phyloP scores from a whole-genome alignment of 1,139 yeast species.

The Taiozyma sp. region DNA sequence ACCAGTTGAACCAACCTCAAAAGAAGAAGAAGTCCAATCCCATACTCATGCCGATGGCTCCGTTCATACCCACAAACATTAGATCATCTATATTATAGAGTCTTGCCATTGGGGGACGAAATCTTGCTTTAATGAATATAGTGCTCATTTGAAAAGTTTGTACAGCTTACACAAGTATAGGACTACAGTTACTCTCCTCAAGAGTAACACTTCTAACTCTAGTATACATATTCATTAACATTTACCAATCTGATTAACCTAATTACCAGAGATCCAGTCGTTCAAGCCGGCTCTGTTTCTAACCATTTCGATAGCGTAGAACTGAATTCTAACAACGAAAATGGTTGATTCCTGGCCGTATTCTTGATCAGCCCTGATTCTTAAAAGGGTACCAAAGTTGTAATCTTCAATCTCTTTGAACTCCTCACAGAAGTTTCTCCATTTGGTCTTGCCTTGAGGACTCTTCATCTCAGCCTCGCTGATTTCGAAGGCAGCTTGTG shows the following conservation, averaged over 20 bases:
- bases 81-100: neutral
- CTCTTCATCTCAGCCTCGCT: conserved; percentile 82
- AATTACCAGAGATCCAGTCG: conserved; percentile 61
- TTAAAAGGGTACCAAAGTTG: conserved; percentile 90
- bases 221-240: neutral
- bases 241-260: neutral
- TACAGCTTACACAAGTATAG: too few relatives aligned
- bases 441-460: conserved; percentile 71
- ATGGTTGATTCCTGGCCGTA: conserved; percentile 82
- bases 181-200: too few relatives aligned
- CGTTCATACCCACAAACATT: conserved; percentile 23
- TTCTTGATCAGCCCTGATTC: conserved; percentile 64
- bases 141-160: neutral
- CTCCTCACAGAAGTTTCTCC: conserved; percentile 84
- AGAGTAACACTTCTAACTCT: neutral
- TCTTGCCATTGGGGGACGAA: neutral
- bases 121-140: neutral
- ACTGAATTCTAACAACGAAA: conserved; percentile 88
- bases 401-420: conserved; percentile 85
- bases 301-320: conserved; percentile 90
- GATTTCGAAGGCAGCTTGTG: conserved; percentile 50
- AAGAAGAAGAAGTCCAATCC: conserved; percentile 14
- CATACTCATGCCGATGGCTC: conserved; percentile 23
- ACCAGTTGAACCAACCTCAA: neutral
- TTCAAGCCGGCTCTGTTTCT: conserved; percentile 88